These are phyloP conservation scores for Rhodomyrtus psidioides DNA, from an alignment of 441 rosid genomes.

Conservation along the genomic window DNA sequence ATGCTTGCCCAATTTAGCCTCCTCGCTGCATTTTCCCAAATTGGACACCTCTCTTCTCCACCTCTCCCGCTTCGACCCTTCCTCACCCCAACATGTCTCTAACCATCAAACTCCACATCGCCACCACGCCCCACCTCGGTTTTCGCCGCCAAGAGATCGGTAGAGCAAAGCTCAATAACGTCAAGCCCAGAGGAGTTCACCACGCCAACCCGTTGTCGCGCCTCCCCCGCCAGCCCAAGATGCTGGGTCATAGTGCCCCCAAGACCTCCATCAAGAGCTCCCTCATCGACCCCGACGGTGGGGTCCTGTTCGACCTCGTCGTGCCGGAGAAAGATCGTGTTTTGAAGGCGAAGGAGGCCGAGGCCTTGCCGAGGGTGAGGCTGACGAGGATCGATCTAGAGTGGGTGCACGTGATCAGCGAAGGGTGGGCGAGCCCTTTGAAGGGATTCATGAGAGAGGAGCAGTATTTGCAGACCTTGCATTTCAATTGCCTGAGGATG, in stretches of 20 bases:
- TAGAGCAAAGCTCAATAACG: constrained; percentile 7
- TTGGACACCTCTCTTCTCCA: constrained; percentile 1
- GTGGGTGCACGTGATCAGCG: constrained; percentile 94
- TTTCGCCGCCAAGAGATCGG: neutral
- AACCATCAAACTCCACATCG: constrained; percentile 33
- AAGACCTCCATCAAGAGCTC: constrained; percentile 42
- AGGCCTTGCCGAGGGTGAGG: constrained; percentile 50
- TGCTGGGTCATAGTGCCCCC: constrained; percentile 10
- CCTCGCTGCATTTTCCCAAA: neutral
- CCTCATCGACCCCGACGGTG: constrained; percentile 93
- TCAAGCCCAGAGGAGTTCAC: constrained; percentile 23
- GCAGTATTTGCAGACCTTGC: constrained; percentile 83
- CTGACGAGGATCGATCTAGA: constrained; percentile 71
- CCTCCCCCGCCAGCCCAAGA: constrained; percentile 16
- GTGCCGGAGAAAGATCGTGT: constrained; percentile 51
- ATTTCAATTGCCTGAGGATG: constrained; percentile 62
- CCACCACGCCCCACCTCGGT: constrained; percentile 4
- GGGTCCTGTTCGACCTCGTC: constrained; percentile 55
- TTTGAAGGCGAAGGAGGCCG: constrained; percentile 47
- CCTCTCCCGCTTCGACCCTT: neutral
- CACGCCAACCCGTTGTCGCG: constrained; percentile 22
- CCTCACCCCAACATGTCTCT: constrained; percentile 34
- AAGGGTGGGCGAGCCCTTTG: constrained; percentile 97
- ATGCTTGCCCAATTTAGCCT: constrained; percentile 8
- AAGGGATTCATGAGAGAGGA: constrained; percentile 91